A percentile compares a stretch with the other conserved stretches of the same genome.
phyloP scores from a whole-genome alignment of 1,139 yeast genomes.

The Groenewaldozyma sp. region DNA sequence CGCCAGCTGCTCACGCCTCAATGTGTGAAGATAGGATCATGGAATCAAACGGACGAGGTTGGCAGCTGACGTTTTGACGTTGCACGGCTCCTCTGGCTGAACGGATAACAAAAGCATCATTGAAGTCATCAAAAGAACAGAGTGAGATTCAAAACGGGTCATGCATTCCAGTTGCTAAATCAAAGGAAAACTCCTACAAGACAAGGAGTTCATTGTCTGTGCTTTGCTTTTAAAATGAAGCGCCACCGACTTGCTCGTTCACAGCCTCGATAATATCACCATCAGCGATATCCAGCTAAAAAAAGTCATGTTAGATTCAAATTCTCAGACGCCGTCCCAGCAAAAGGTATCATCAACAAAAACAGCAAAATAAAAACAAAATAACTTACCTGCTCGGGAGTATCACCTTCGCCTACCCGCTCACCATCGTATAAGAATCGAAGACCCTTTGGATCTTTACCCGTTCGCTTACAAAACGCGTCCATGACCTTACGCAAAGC shows the following conservation, averaged over 20 bases:
- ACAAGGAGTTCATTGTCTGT: no score
- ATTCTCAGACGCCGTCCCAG: no score
- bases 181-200: no score
- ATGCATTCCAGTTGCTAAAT: no score
- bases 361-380: not conserved
- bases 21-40: no score
- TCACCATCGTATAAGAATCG: constrained; percentile 92
- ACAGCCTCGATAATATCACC: constrained; percentile 98
- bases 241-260: constrained; percentile 79
- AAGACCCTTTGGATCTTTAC: constrained; percentile 71
- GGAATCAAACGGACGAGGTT: no score
- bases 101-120: no score
- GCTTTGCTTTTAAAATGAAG: not conserved
- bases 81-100: no score
- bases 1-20: no score
- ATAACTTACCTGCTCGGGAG: constrained; percentile 61
- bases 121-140: no score
- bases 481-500: constrained; percentile 94
- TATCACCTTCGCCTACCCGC: constrained; percentile 76
- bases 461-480: constrained; percentile 96
- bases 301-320: constrained; percentile 13
- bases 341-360: constrained; percentile 4
- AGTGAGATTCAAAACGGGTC: no score
- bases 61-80: no score
- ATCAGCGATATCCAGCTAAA: constrained; percentile 72